phyloP scores from a whole-genome alignment of 2,329 filamentous ascomycete species.

The Nemania sp. region DNA sequence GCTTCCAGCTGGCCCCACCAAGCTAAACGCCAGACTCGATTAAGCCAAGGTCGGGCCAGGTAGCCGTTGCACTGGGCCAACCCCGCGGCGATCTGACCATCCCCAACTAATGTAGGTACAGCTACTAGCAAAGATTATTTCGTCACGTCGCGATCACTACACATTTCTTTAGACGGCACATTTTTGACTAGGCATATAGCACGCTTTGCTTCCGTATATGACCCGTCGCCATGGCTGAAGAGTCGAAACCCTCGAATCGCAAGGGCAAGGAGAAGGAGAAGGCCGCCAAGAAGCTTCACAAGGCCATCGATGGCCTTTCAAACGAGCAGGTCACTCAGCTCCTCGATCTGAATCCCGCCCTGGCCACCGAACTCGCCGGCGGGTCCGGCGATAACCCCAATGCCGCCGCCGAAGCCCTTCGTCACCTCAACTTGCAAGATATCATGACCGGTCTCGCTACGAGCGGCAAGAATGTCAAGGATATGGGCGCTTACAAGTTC shows the following conservation, averaged over 20 bases:
- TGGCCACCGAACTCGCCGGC: slow-evolving; percentile 61
- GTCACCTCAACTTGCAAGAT: slow-evolving; percentile 68
- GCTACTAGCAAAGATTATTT: neutral
- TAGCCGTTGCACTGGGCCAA: neutral
- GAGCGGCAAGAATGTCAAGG: slow-evolving; percentile 86
- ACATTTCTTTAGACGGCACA: neutral
- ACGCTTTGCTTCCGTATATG: neutral
- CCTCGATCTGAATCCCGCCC: slow-evolving; percentile 71
- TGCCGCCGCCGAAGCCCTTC: slow-evolving; percentile 55
- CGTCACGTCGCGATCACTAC: neutral
- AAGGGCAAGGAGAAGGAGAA: slow-evolving; percentile 50
- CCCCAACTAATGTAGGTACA: slow-evolving; percentile 11
- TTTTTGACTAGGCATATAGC: neutral
- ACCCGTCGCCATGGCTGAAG: slow-evolving; percentile 48
- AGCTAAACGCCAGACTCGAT: neutral
- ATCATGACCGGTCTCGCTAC: slow-evolving; percentile 76
- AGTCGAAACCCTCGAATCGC: slow-evolving; percentile 64
- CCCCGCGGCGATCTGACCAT: slow-evolving; percentile 20
- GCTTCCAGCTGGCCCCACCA: slow-evolving; percentile 5
- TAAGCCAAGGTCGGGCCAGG: no score
- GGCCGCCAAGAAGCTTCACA: slow-evolving; percentile 56
- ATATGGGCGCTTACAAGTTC: slow-evolving; percentile 98
- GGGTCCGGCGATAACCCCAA: slow-evolving; percentile 39
- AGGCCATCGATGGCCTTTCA: slow-evolving; percentile 57
- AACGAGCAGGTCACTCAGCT: slow-evolving; percentile 66